These are phyloP conservation scores for Penicillium cosmopolitanum DNA, from an alignment of 495 filamentous ascomycete species.

Conservation along the genomic window DNA sequence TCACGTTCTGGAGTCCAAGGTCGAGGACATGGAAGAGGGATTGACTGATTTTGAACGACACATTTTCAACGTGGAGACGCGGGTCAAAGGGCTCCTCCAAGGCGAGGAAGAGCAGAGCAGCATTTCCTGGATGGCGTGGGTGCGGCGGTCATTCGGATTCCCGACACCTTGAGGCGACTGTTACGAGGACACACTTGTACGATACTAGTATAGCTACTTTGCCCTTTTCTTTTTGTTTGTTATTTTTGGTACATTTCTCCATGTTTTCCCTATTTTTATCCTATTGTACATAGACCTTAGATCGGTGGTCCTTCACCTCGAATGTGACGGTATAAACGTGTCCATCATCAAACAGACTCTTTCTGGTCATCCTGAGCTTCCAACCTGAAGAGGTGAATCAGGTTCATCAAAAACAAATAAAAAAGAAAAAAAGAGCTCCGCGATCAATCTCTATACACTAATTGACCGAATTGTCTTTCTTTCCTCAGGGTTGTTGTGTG, in stretches of 20 bases:
- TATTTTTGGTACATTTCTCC: slow-evolving; percentile 21
- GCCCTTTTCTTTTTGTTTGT: slow-evolving; percentile 2
- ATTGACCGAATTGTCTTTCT: slow-evolving; percentile 1
- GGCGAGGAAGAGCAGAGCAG: slow-evolving; percentile 66
- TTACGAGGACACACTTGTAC: slow-evolving; percentile 22
- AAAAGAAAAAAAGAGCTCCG: slow-evolving; percentile 9
- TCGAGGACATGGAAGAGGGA: slow-evolving; percentile 86
- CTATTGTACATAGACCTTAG: slow-evolving; percentile 38
- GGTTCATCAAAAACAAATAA: slow-evolving; percentile 15
- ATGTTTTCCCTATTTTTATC: slow-evolving; percentile 12
- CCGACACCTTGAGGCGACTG: slow-evolving; percentile 13
- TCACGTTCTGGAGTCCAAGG: slow-evolving; percentile 73
- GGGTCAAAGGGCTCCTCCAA: slow-evolving; percentile 70
- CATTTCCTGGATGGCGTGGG: slow-evolving; percentile 58
- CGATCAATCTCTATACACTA: slow-evolving; percentile 3
- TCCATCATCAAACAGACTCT: slow-evolving; percentile 18
- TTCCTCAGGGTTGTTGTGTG: not conserved
- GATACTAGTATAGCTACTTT: slow-evolving; percentile 16
- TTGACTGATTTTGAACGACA: slow-evolving; percentile 79
- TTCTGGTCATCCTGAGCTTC: slow-evolving; percentile 12
- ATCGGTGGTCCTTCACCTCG: slow-evolving; percentile 22
- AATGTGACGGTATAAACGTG: slow-evolving; percentile 30
- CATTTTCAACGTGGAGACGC: slow-evolving; percentile 76
- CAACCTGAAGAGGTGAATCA: not conserved
- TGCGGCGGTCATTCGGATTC: slow-evolving; percentile 43